These are phyloP conservation scores for Saccharomyces hybrid DNA, from an alignment of 1,139 yeast genomes.

Conservation along the genomic window DNA sequence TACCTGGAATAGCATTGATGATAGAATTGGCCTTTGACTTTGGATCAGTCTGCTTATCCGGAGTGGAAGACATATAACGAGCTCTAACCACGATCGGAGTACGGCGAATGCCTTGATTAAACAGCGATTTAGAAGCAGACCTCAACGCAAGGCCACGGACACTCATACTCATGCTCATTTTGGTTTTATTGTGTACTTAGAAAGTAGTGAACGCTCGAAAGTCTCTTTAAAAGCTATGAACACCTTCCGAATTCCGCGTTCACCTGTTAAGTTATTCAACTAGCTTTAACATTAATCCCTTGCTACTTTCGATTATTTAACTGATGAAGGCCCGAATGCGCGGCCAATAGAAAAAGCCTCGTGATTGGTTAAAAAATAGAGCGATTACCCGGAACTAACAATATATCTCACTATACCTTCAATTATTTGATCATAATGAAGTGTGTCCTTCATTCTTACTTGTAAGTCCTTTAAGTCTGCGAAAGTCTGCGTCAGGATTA, in stretches of 20 bases:
- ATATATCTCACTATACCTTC: neutral
- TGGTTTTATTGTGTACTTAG: neutral
- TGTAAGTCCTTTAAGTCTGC: neutral
- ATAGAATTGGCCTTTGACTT: conserved; percentile 85
- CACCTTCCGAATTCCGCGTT: neutral
- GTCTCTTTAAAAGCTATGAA: neutral
- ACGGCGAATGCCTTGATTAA: neutral
- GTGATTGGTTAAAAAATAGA: neutral
- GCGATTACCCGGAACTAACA: neutral
- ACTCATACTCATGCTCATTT: neutral
- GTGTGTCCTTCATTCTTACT: neutral
- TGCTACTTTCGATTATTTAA: neutral
- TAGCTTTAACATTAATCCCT: neutral
- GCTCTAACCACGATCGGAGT: conserved; percentile 42
- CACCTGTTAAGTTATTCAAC: neutral
- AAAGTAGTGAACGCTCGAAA: neutral
- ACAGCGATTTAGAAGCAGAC: neutral
- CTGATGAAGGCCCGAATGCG: neutral
- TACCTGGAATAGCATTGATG: conserved; percentile 90
- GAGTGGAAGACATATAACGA: conserved; percentile 46
- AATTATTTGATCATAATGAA: neutral
- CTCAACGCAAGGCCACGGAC: neutral
- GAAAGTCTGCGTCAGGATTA: neutral
- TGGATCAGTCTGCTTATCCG: conserved; percentile 58
- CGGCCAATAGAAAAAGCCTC: neutral